A percentile compares a stretch with the other conserved stretches of the same genome.
phyloP scores from a whole-genome alignment of 2,329 filamentous ascomycete species.

The Verticillium nubilum region DNA sequence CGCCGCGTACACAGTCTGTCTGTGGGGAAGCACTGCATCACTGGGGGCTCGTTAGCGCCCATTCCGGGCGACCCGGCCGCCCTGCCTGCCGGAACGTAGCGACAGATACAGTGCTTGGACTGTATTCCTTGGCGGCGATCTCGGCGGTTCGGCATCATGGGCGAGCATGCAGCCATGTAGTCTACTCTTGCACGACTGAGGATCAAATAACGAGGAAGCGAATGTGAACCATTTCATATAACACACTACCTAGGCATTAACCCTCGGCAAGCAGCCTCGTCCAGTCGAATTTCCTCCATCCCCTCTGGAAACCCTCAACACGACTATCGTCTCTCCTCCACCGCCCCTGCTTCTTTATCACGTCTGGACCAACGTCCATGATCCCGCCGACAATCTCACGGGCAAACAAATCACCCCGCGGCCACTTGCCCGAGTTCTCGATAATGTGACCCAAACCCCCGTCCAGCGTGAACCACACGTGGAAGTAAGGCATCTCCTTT shows the following conservation, averaged over 20 bases:
- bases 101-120: not conserved
- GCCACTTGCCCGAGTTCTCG: slow-evolving; percentile 82
- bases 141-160: not conserved
- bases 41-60: not conserved
- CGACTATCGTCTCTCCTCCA: slow-evolving; percentile 70
- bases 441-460: slow-evolving; percentile 90
- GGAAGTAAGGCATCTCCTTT: slow-evolving; percentile 98
- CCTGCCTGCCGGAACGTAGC: not conserved
- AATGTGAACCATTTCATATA: too few relatives aligned
- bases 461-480: slow-evolving; percentile 91
- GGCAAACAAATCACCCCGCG: slow-evolving; percentile 85
- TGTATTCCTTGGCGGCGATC: not conserved
- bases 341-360: slow-evolving; percentile 84
- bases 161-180: too few relatives aligned
- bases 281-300: slow-evolving; percentile 94
- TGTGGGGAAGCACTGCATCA: not conserved
- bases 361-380: slow-evolving; percentile 72
- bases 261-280: slow-evolving; percentile 49
- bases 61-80: not conserved
- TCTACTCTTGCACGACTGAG: too few relatives aligned
- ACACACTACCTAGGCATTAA: not conserved
- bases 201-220: too few relatives aligned
- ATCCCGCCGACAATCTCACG: slow-evolving; percentile 90
- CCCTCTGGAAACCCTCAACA: slow-evolving; percentile 72
- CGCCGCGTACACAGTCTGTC: not conserved